Conservation (phyloP, 106 monocot species). For the Xerophyta viscosa region DNA sequence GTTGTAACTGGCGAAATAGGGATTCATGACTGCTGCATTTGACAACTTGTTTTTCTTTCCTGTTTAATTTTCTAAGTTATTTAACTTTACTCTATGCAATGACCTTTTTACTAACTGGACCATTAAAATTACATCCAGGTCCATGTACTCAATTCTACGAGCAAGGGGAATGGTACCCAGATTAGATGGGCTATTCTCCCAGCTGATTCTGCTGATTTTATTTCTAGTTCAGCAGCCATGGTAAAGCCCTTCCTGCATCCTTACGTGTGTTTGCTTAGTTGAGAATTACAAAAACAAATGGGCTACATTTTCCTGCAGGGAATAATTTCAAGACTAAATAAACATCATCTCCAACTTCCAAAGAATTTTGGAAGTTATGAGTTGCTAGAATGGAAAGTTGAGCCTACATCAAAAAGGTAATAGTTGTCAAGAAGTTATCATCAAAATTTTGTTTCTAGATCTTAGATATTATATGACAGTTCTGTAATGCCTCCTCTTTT, state of each 20-base stretch:
- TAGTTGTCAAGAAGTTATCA: neutral
- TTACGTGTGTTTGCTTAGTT: neutral
- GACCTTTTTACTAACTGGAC: neutral
- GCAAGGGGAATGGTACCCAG: slow-evolving; percentile 53
- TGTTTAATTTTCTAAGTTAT: neutral
- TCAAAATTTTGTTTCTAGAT: neutral
- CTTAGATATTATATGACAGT: neutral
- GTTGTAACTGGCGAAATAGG: too few species aligned
- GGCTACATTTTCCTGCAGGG: slow-evolving; percentile 30
- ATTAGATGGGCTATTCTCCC: slow-evolving; percentile 70
- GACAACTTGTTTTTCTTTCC: too few species aligned
- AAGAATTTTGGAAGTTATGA: slow-evolving; percentile 80
- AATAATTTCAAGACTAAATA: slow-evolving; percentile 76
- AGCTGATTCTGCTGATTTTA: slow-evolving; percentile 38
- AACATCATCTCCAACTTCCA: slow-evolving; percentile 75
- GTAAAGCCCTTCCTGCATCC: slow-evolving; percentile 23
- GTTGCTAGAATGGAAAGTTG: slow-evolving; percentile 79
- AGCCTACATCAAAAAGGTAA: slow-evolving; percentile 70
- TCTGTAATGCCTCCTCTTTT: neutral
- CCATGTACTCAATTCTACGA: slow-evolving; percentile 33
- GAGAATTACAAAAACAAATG: neutral
- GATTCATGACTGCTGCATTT: too few species aligned
- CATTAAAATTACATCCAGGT: slow-evolving; percentile 32
- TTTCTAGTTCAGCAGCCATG: slow-evolving; percentile 68
- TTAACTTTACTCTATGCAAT: neutral